Conservation (phyloP, 1,284 basidiomycete species). For the Tranzscheliella williamsii region DNA sequence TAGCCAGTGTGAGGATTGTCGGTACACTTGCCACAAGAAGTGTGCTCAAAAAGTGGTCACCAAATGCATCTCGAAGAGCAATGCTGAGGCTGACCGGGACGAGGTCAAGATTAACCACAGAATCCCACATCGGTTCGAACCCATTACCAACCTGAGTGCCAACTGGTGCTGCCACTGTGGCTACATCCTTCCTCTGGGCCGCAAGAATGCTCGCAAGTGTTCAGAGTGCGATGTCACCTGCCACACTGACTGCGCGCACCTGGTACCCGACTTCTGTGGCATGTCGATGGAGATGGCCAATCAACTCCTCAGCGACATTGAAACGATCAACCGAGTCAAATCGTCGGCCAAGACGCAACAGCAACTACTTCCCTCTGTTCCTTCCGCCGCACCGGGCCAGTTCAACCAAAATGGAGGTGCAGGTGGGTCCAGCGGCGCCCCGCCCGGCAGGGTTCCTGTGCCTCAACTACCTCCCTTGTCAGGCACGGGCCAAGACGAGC, state of each 20-base stretch:
- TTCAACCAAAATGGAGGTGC: conserved; percentile 4
- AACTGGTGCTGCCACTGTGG: conserved; percentile 99
- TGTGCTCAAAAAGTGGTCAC: conserved; percentile 97
- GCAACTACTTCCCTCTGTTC: conserved; percentile 5
- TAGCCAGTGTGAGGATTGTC: conserved; percentile 98
- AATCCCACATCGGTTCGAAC: conserved; percentile 97
- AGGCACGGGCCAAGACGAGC: conserved; percentile 8
- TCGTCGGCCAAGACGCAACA: conserved; percentile 38
- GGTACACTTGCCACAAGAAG: conserved; percentile 98
- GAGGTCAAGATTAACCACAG: conserved; percentile 99
- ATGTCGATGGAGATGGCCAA: conserved; percentile 99
- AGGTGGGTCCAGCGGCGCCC: conserved; percentile 15
- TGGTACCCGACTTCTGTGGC: conserved; percentile 98
- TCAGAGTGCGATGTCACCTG: conserved; percentile 94
- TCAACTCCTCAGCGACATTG: conserved; percentile 84
- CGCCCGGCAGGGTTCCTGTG: conserved; percentile 18
- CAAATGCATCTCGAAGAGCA: conserved; percentile 97
- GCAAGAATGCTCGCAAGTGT: conserved; percentile 94
- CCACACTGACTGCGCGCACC: conserved; percentile 95
- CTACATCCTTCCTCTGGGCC: conserved; percentile 86
- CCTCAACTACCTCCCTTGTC: conserved; percentile 16
- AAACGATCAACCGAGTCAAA: conserved; percentile 67
- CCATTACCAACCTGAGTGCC: conserved; percentile 93
- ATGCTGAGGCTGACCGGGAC: conserved; percentile 83
- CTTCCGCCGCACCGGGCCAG: conserved; percentile 2